Evolutionary conservation across 129 eudicot genomes (phyloP).

Genomic region (Silybum marianum): DNA sequence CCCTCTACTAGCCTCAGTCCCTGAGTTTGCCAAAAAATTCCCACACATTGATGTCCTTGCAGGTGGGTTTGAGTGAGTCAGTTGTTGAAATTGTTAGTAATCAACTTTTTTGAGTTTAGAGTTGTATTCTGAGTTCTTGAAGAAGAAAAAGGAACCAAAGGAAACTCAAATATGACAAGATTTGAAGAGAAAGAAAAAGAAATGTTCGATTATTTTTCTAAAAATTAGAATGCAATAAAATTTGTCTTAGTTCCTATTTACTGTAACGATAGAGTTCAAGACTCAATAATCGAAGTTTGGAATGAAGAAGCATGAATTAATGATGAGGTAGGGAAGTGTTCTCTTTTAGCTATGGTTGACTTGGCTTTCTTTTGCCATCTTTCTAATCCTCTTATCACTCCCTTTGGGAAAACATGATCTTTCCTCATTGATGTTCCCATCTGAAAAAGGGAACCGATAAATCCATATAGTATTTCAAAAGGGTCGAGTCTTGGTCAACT

Average conservation of each 20-base stretch:
- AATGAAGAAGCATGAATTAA: conserved; percentile 29
- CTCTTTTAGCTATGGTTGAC: conserved; percentile 42
- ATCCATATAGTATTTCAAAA: not conserved
- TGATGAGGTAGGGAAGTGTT: not conserved
- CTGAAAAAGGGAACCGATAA: conserved; percentile 14
- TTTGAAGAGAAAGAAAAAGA: not conserved
- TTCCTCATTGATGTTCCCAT: conserved; percentile 60
- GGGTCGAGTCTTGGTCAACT: not conserved
- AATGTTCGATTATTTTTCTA: not conserved
- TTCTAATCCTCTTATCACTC: conserved; percentile 39
- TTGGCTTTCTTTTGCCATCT: conserved; percentile 57
- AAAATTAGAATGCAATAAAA: not conserved
- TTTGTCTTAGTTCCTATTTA: not conserved
- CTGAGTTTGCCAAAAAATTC: no score
- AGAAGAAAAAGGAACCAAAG: not conserved
- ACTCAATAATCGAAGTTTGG: conserved; percentile 26
- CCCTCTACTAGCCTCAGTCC: no score
- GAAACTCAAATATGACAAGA: not conserved
- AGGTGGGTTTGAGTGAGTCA: no score
- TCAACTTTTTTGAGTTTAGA: not conserved
- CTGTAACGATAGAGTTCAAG: not conserved
- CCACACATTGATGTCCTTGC: no score
- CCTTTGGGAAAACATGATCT: conserved; percentile 44
- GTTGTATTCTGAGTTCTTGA: not conserved
- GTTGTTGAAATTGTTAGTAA: no score